Conservation (phyloP, 352 stramenopile genomes). For the Phytophthora tubulina region DNA sequence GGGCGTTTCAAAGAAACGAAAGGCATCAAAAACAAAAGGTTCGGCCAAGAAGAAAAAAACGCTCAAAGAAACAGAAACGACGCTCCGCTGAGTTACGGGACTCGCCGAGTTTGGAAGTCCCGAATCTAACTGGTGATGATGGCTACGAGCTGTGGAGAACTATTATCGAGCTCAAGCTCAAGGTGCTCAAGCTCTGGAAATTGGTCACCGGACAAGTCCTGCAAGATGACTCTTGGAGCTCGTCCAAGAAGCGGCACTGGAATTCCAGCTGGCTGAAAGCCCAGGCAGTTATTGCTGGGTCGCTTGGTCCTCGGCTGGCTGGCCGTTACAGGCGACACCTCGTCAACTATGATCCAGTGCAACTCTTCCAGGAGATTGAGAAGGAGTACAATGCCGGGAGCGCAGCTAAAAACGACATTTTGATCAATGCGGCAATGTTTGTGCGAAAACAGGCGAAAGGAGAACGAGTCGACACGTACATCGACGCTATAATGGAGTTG, state of each 20-base stretch:
- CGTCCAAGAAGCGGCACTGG: neutral
- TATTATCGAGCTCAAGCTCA: slow-evolving; percentile 7
- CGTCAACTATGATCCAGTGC: slow-evolving; percentile 12
- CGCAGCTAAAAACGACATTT: slow-evolving; percentile 14
- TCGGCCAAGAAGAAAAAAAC: neutral
- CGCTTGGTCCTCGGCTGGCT: neutral
- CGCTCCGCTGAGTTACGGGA: neutral
- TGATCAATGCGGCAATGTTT: slow-evolving; percentile 13
- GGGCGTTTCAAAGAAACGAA: too few relatives aligned
- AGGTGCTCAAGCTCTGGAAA: neutral
- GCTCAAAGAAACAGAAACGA: neutral
- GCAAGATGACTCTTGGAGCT: neutral
- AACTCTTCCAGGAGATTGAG: slow-evolving; percentile 12
- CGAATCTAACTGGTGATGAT: neutral
- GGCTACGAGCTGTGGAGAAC: slow-evolving; percentile 8
- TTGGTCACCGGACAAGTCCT: neutral
- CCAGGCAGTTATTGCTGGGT: slow-evolving; percentile 8
- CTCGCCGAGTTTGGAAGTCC: neutral
- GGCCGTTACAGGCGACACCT: slow-evolving; percentile 6
- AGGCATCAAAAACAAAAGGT: too few relatives aligned
- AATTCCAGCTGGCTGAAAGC: neutral
- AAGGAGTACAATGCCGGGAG: slow-evolving; percentile 17
- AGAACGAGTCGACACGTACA: slow-evolving; percentile 11
- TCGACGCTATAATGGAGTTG: slow-evolving; percentile 12
- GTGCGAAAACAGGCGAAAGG: neutral